Percentiles rank a stretch among this genome's conserved stretches.
phyloP scores from a whole-genome alignment of 164 flowering plant species.

The Sedum album region DNA sequence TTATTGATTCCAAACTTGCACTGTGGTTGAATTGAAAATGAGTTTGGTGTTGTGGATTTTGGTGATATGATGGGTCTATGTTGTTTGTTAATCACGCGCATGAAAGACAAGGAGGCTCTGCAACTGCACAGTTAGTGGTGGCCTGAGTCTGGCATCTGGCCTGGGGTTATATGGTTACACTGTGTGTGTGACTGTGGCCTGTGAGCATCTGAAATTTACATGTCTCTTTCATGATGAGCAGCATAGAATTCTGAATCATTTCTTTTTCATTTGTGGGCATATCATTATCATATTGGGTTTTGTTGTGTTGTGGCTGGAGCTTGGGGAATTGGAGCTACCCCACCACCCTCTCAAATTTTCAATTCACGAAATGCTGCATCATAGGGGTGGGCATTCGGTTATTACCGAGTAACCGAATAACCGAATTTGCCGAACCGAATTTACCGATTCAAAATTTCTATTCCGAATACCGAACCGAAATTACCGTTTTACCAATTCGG shows the following conservation, averaged over 20 bases:
- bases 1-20: not conserved
- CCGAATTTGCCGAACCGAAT: too few relatives aligned
- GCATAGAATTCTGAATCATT: not conserved
- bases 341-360: not conserved
- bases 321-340: slow-evolving; percentile 4
- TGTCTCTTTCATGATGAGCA: not conserved
- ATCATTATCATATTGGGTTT: not conserved
- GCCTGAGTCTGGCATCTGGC: not conserved
- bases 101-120: not conserved
- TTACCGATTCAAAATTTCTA: too few relatives aligned
- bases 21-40: too few relatives aligned
- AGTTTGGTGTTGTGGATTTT: not conserved
- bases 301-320: slow-evolving; percentile 2
- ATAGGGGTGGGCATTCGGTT: too few relatives aligned
- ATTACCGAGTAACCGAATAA: too few relatives aligned
- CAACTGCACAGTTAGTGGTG: slow-evolving; percentile 1
- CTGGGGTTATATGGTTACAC: too few relatives aligned
- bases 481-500: too few relatives aligned
- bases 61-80: not conserved
- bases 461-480: too few relatives aligned
- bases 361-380: slow-evolving; percentile 5
- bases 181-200: too few relatives aligned
- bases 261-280: not conserved
- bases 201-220: not conserved
- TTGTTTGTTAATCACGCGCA: not conserved